Percentiles rank a stretch among this genome's conserved stretches.
Conservation (phyloP, 495 filamentous ascomycete genomes). For the Pseudomonodictys pantanalensis region DNA sequence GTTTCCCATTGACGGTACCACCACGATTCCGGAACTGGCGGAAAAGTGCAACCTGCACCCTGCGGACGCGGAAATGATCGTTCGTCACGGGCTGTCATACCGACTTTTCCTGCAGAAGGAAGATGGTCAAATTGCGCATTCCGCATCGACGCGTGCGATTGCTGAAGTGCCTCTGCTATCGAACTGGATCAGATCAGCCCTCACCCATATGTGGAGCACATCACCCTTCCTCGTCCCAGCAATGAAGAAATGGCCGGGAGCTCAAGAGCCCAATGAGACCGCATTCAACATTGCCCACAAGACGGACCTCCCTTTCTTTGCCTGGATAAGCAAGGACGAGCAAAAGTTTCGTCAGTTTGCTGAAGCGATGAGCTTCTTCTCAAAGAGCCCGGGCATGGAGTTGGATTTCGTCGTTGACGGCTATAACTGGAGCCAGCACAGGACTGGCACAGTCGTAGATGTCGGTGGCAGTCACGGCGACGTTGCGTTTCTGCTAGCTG, state of each 20-base stretch:
- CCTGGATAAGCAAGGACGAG: not conserved
- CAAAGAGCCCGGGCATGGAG: not conserved
- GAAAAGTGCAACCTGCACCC: not conserved
- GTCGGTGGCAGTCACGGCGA: not conserved
- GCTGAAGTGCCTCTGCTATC: not conserved
- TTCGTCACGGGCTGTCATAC: slow-evolving; percentile 3
- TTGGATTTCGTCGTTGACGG: not conserved
- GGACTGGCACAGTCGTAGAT: not conserved
- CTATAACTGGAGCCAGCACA: not conserved
- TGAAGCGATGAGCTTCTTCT: not conserved
- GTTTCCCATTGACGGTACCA: not conserved
- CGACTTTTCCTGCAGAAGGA: not conserved
- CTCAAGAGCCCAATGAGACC: slow-evolving; percentile 9
- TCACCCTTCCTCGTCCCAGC: not conserved
- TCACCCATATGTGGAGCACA: not conserved
- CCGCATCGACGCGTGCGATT: not conserved
- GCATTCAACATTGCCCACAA: not conserved
- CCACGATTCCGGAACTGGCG: slow-evolving; percentile 1
- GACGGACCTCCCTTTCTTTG: not conserved
- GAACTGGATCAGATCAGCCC: not conserved
- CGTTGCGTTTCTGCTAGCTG: not conserved
- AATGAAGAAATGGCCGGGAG: slow-evolving; percentile 13
- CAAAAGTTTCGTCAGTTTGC: not conserved
- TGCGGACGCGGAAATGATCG: not conserved
- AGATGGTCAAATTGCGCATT: not conserved